Base-by-base conservation (phyloP, 768 basidiomycete genomes). In the Cystobasidium ongulense region DNA sequence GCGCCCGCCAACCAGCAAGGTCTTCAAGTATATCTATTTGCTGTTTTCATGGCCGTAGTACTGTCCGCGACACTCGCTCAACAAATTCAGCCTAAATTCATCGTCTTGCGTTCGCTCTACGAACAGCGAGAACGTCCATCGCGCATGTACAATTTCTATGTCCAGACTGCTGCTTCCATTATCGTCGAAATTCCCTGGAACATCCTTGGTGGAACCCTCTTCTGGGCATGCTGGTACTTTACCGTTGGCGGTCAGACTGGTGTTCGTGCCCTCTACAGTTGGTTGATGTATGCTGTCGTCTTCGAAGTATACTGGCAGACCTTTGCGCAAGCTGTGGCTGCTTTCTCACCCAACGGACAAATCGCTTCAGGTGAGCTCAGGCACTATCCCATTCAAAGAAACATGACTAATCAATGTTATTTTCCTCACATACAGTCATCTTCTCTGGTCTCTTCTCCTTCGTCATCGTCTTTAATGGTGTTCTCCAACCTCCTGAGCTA, bases 171-270 rank as follows among this genome's bases (percentile, higher is more conserved):
- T 29, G 15, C 75, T 1, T 33, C 46, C 27, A 64, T 76, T 63
- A 21, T 78, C n/a, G 76, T 76, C 65, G 78, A 78, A 72, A 75
- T 77, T 5, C 77, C 76, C 0, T 78, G 71, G 73, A 75, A 67
- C 18, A 41, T 77, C 52, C 17, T 73, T 59, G 68, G 36, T 0
- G 86, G 87, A 0, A 82, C 84, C 0, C 68, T 89, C 15, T 84
- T 87, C 81, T 90, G 86, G 82, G 76, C 88, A 65, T 86, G 84
- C 76, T 89, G 88, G 88, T 89, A 84, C 80, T 88, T 86, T 86
- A 87, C 87, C 3, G 86, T 88, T 63, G 88, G 88, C 0, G 82
- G 35, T 43, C 35, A 66, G 41, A 13, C n/a, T 63, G 62, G 36
- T 5, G 31, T 63, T 29, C 64, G 64, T 33, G 41, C 61, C 29